phyloP scores from a whole-genome alignment of 495 filamentous ascomycete species.

The Aspergillus ostianus region DNA sequence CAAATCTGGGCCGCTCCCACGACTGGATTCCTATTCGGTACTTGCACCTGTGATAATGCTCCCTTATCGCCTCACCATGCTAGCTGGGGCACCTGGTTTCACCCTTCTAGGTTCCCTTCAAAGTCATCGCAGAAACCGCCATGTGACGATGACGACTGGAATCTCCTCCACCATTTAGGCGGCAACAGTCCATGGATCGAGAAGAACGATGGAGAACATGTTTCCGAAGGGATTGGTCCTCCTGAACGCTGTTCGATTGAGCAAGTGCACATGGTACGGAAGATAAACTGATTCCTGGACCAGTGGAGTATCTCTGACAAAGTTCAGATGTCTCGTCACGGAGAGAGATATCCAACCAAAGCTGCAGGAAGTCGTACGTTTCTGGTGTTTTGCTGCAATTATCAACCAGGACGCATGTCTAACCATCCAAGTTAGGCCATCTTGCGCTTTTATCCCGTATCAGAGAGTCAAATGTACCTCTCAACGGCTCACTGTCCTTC shows the following conservation, averaged over 20 bases:
- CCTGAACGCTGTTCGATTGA: constrained; percentile 51
- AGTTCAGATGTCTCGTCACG: constrained; percentile 58
- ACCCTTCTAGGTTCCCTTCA: constrained; percentile 8
- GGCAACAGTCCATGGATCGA: constrained; percentile 61
- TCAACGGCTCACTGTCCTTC: constrained; percentile 53
- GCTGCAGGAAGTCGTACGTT: constrained; percentile 51
- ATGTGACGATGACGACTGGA: constrained; percentile 36
- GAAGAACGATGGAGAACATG: constrained; percentile 42
- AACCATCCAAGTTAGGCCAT: constrained; percentile 39
- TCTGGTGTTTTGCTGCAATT: not conserved
- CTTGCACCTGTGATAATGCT: not conserved
- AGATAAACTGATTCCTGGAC: not conserved
- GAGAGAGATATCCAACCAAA: constrained; percentile 56
- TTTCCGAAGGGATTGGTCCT: constrained; percentile 36
- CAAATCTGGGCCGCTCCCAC: not conserved
- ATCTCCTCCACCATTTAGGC: constrained; percentile 56
- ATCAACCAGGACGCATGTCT: not conserved
- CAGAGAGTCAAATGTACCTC: constrained; percentile 33
- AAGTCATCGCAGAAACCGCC: not conserved
- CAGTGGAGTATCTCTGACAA: constrained; percentile 1
- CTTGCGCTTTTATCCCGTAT: constrained; percentile 46
- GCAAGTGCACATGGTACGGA: constrained; percentile 58
- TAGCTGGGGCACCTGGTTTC: constrained; percentile 28
- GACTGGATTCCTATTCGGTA: not conserved
- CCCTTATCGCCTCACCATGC: constrained; percentile 18